Conservation (phyloP, 176 grass and related monocot genomes). For the Rhipidocladum racemiflorum region DNA sequence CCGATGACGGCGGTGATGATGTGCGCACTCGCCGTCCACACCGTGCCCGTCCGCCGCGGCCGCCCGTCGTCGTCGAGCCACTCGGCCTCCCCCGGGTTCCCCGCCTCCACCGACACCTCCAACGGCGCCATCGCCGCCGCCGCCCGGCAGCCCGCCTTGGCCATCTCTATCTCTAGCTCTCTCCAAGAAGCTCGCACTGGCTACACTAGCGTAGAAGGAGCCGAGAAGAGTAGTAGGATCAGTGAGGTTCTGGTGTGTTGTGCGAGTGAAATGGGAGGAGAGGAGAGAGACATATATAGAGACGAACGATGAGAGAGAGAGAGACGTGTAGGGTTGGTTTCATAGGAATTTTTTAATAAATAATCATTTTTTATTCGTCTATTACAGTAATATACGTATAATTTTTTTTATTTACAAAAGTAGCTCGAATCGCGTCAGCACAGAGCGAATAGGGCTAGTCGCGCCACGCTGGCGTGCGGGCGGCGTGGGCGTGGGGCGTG, state of each 20-base stretch:
- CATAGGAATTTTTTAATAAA: no score
- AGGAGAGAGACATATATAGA: not conserved
- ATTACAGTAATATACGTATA: no score
- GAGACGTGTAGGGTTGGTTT: no score
- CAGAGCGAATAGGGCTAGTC: no score
- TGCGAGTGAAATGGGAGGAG: not conserved
- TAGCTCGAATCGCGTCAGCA: no score
- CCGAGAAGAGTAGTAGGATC: not conserved
- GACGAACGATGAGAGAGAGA: not conserved
- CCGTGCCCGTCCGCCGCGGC: conserved; percentile 39
- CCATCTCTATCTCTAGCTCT: not conserved
- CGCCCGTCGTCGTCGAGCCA: conserved; percentile 69
- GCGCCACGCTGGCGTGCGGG: no score
- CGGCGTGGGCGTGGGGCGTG: no score
- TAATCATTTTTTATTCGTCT: no score
- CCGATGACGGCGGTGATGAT: conserved; percentile 96
- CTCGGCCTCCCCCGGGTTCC: conserved; percentile 4
- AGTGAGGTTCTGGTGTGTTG: not conserved
- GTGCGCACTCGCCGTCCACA: conserved; percentile 89
- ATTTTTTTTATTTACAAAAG: no score
- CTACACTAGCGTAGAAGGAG: not conserved
- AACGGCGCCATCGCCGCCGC: conserved; percentile 26
- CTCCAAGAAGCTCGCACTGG: not conserved
- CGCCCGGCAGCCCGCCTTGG: no score
- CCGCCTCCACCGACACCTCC: conserved; percentile 48